Evolutionary conservation across 73 alveolate species (phyloP).

Genomic region (Paramecium primaurelia): DNA sequence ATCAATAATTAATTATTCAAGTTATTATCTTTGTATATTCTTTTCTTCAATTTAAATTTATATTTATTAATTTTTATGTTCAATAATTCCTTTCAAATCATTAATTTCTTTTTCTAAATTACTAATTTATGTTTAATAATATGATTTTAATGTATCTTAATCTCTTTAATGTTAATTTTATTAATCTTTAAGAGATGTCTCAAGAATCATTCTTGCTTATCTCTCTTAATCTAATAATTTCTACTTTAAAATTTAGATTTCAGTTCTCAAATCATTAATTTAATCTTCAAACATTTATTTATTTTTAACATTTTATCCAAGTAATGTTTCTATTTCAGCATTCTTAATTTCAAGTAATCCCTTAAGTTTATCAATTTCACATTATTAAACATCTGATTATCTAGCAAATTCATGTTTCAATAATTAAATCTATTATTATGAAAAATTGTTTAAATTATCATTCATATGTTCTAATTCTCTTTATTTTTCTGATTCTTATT

Average conservation of each 20-base stretch:
- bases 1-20: constrained; percentile 1
- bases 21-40: neutral
- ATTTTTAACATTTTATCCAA: neutral
- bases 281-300: constrained; percentile 32
- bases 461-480: constrained; percentile 31
- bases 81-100: constrained; percentile 22
- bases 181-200: neutral
- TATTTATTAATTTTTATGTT: constrained; percentile 17
- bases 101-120: constrained; percentile 27
- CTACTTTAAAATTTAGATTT: neutral
- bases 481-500: constrained; percentile 29
- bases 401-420: constrained; percentile 31
- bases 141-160: neutral
- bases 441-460: neutral
- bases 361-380: constrained; percentile 22
- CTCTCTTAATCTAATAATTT: constrained; percentile 13
- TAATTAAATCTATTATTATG: neutral
- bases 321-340: constrained; percentile 43
- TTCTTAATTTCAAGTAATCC: constrained; percentile 37
- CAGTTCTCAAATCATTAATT: neutral
- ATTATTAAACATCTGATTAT: neutral
- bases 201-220: neutral
- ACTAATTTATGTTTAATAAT: neutral
- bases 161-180: constrained; percentile 8
- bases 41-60: constrained; percentile 17